phyloP scores from a whole-genome alignment of 2,329 filamentous ascomycete species.

The Botrytis porri region DNA sequence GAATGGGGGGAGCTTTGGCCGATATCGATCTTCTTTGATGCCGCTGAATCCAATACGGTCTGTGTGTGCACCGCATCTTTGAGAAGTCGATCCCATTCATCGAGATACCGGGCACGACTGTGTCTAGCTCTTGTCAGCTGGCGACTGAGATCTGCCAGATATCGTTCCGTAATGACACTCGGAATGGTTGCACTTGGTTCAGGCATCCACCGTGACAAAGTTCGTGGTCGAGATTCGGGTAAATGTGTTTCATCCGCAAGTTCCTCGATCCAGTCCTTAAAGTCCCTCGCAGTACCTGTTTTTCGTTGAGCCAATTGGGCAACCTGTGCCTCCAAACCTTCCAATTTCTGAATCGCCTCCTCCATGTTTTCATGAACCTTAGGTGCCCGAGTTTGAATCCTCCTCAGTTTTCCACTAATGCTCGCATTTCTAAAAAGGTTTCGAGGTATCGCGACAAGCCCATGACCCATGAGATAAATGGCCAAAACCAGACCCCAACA shows the following conservation, averaged over 20 bases:
- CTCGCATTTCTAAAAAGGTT: slow-evolving; percentile 76
- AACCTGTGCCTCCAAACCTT: slow-evolving; percentile 79
- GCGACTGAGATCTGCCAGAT: slow-evolving; percentile 84
- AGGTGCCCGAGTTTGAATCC: slow-evolving; percentile 76
- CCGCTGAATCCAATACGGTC: slow-evolving; percentile 77
- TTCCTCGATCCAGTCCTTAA: slow-evolving; percentile 95
- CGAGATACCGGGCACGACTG: slow-evolving; percentile 74
- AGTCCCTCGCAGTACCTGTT: slow-evolving; percentile 69
- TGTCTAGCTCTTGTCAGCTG: slow-evolving; percentile 80
- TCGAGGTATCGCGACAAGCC: slow-evolving; percentile 85
- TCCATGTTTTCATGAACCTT: slow-evolving; percentile 82
- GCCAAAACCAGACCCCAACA: slow-evolving; percentile 88
- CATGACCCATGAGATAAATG: slow-evolving; percentile 97
- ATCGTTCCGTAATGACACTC: slow-evolving; percentile 86
- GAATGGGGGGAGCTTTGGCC: slow-evolving; percentile 55
- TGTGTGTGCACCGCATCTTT: slow-evolving; percentile 72
- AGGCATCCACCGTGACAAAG: slow-evolving; percentile 42
- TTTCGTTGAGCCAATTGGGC: slow-evolving; percentile 77
- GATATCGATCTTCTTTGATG: slow-evolving; percentile 78
- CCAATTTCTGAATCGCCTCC: slow-evolving; percentile 75
- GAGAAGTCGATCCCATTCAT: slow-evolving; percentile 81
- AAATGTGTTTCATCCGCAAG: slow-evolving; percentile 73
- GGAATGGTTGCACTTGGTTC: slow-evolving; percentile 56
- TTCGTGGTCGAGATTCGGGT: slow-evolving; percentile 56
- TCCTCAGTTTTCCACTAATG: slow-evolving; percentile 68